Evolutionary conservation across 495 filamentous ascomycete genomes (phyloP).

Genomic region (Lophiotrema nucula): DNA sequence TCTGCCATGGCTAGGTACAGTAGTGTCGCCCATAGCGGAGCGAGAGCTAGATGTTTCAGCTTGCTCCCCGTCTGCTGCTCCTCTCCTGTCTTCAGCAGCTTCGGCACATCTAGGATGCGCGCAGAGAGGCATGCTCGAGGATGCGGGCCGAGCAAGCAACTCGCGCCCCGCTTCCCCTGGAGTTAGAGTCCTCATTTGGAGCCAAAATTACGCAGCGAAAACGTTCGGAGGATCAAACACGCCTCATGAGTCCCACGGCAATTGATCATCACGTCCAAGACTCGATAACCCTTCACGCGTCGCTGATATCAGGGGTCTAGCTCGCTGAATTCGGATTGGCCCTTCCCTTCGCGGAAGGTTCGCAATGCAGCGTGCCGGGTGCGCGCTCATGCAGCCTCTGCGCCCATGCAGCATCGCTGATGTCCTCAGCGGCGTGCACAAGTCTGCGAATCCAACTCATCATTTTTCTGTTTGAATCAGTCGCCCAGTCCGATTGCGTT

Average conservation of each 20-base stretch:
- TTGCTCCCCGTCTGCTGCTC: no score
- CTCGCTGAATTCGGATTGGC: conserved; percentile 8
- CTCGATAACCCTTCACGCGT: background rate
- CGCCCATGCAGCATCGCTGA: conserved; percentile 8
- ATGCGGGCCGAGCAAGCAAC: no score
- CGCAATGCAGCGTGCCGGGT: conserved; percentile 4
- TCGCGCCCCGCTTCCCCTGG: no score
- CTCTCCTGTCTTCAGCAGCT: no score
- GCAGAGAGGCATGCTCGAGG: no score
- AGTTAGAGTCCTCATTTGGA: no score
- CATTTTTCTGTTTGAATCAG: background rate
- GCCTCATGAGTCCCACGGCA: conserved; percentile 10
- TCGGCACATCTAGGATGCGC: no score
- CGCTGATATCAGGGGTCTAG: conserved; percentile 19
- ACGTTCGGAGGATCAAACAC: conserved; percentile 19
- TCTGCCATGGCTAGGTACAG: no score
- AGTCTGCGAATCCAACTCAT: background rate
- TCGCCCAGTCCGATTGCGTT: conserved; percentile 4
- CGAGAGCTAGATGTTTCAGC: no score
- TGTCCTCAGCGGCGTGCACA: conserved; percentile 10
- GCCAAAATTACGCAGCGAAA: no score
- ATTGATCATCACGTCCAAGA: conserved; percentile 6
- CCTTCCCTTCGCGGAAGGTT: conserved; percentile 17
- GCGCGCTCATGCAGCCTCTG: conserved; percentile 21
- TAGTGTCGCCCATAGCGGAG: no score